These are phyloP conservation scores for Pinus taeda DNA, from an alignment of 75 land plant genomes.

Conservation along the genomic window DNA sequence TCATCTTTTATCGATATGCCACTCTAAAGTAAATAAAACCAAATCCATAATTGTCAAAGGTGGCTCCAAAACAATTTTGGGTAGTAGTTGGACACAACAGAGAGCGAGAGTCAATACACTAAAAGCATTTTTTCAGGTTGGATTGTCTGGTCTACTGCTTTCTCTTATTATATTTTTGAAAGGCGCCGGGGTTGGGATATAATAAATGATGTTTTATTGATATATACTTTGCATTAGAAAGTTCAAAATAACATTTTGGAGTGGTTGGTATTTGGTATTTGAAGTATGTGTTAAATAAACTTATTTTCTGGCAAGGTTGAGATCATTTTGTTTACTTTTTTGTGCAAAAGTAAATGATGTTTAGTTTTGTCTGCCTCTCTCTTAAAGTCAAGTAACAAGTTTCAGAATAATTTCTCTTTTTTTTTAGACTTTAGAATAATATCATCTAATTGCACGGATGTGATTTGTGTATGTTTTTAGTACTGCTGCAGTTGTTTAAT, in stretches of 20 bases:
- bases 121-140: background rate
- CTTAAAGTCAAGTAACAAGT: background rate
- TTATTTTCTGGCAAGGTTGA: background rate
- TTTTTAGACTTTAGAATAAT: background rate
- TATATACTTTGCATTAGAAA: background rate
- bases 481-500: no score
- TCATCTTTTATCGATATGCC: no score
- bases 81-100: no score
- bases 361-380: background rate
- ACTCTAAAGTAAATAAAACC: no score
- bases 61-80: no score
- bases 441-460: background rate
- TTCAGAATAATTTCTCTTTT: background rate
- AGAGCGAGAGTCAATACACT: background rate
- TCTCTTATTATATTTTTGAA: background rate
- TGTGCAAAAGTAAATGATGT: background rate
- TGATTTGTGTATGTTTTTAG: background rate
- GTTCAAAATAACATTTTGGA: background rate
- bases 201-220: background rate
- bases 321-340: background rate
- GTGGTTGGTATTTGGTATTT: background rate
- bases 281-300: background rate
- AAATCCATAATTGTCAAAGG: no score
- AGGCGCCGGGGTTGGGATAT: background rate
- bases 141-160: background rate